Conservation (phyloP, 108 stramenopile genomes). For the Fistulifera pelliculosa region DNA sequence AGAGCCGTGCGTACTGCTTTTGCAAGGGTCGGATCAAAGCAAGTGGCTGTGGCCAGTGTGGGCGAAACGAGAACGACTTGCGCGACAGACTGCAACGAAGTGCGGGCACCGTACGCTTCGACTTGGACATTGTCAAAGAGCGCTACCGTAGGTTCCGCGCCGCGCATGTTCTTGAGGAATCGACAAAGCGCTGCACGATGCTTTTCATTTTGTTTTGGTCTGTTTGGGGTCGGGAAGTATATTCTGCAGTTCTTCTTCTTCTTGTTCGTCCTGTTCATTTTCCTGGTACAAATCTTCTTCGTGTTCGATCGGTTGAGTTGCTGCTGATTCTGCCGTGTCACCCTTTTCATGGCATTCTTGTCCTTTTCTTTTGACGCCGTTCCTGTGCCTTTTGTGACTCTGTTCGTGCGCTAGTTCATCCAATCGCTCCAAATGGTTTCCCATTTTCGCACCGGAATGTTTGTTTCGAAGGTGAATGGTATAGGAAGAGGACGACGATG, state of each 20-base stretch:
- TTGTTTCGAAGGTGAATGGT: too few relatives aligned
- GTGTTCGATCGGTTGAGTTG: background rate
- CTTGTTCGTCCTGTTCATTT: conserved; percentile 35
- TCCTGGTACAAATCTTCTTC: conserved; percentile 20
- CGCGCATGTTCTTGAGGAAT: conserved; percentile 68
- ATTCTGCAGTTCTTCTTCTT: conserved; percentile 23
- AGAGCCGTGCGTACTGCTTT: conserved; percentile 66
- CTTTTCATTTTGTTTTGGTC: conserved; percentile 49
- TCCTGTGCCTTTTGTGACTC: conserved; percentile 38
- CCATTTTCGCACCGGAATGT: conserved; percentile 3
- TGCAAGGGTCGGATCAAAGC: conserved; percentile 71
- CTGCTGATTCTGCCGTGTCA: background rate
- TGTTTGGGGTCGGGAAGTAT: conserved; percentile 48
- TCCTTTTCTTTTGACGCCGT: conserved; percentile 69
- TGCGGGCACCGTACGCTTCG: conserved; percentile 60
- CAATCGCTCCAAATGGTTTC: background rate
- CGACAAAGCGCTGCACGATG: conserved; percentile 46
- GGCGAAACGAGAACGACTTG: conserved; percentile 81
- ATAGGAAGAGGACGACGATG: too few relatives aligned
- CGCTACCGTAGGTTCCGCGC: conserved; percentile 78
- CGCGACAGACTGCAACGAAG: conserved; percentile 59
- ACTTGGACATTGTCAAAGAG: conserved; percentile 72
- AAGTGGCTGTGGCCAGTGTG: conserved; percentile 66
- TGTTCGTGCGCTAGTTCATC: conserved; percentile 2
- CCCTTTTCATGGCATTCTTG: conserved; percentile 10